Conservation (phyloP, 2,329 filamentous ascomycete species). For the Stromatinia cepivora region DNA sequence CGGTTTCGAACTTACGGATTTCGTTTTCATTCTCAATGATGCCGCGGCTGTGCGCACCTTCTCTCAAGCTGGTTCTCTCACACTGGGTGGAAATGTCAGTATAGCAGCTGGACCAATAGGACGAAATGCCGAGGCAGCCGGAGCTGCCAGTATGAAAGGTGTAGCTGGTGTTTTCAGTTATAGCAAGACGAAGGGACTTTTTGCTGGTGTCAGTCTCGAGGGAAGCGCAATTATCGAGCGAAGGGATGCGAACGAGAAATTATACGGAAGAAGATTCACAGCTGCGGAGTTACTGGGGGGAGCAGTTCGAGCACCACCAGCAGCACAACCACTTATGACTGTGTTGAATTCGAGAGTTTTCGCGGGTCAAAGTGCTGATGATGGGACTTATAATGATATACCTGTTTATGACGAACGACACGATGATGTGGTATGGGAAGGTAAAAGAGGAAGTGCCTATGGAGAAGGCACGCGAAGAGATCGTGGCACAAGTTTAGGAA, state of each 20-base stretch:
- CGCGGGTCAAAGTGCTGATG: slow-evolving; percentile 60
- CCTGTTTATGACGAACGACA: slow-evolving; percentile 84
- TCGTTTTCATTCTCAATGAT: slow-evolving; percentile 98
- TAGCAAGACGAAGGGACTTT: slow-evolving; percentile 95
- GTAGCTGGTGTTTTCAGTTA: slow-evolving; percentile 95
- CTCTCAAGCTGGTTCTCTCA: slow-evolving; percentile 86
- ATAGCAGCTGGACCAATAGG: slow-evolving; percentile 93
- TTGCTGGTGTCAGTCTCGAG: slow-evolving; percentile 92
- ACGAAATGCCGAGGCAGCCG: slow-evolving; percentile 92
- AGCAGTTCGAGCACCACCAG: slow-evolving; percentile 72
- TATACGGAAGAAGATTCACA: slow-evolving; percentile 82
- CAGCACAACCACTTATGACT: slow-evolving; percentile 79
- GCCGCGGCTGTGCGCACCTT: slow-evolving; percentile 86
- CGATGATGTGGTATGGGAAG: slow-evolving; percentile 84
- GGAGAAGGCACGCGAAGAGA: slow-evolving; percentile 63
- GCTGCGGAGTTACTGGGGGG: slow-evolving; percentile 82
- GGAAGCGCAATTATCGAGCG: slow-evolving; percentile 91
- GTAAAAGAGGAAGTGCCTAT: slow-evolving; percentile 66
- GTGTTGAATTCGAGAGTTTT: slow-evolving; percentile 86
- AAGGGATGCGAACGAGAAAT: slow-evolving; percentile 93
- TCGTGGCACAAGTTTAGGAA: slow-evolving; percentile 44
- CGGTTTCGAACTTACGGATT: slow-evolving; percentile 85
- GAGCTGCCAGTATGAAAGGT: slow-evolving; percentile 84
- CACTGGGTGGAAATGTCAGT: slow-evolving; percentile 92
- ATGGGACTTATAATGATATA: slow-evolving; percentile 87